phyloP scores from a whole-genome alignment of 257 asterid species.

The Solanum clarkiae region DNA sequence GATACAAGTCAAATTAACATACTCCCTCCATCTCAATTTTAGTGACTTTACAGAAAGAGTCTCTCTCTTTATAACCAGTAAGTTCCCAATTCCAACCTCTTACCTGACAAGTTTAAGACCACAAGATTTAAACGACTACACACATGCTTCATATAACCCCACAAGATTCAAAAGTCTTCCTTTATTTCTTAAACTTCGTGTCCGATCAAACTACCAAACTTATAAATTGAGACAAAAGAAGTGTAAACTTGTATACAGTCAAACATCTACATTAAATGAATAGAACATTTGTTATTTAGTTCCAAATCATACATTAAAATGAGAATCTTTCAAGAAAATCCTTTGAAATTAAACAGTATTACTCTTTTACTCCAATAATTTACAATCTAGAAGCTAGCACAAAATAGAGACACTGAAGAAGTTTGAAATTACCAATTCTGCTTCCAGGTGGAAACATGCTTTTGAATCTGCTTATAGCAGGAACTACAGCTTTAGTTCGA shows the following conservation, averaged over 20 bases:
- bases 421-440: conserved; percentile 16
- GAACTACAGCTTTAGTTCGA: not conserved
- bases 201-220: too few species aligned
- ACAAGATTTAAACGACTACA: too few species aligned
- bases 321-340: not conserved
- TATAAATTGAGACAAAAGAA: too few species aligned
- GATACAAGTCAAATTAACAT: not conserved
- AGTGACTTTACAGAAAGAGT: too few species aligned
- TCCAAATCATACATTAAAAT: not conserved
- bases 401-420: not conserved
- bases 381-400: too few species aligned
- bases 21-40: too few species aligned
- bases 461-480: not conserved
- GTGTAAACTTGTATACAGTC: not conserved
- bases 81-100: too few species aligned
- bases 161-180: too few species aligned
- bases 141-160: too few species aligned
- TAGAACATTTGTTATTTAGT: not conserved
- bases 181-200: too few species aligned
- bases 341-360: not conserved
- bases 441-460: conserved; percentile 1
- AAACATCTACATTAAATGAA: not conserved
- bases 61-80: too few species aligned
- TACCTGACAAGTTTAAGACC: too few species aligned
- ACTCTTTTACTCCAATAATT: not conserved